phyloP scores from a whole-genome alignment of 352 stramenopile genomes.

The Peronospora farinosa region DNA sequence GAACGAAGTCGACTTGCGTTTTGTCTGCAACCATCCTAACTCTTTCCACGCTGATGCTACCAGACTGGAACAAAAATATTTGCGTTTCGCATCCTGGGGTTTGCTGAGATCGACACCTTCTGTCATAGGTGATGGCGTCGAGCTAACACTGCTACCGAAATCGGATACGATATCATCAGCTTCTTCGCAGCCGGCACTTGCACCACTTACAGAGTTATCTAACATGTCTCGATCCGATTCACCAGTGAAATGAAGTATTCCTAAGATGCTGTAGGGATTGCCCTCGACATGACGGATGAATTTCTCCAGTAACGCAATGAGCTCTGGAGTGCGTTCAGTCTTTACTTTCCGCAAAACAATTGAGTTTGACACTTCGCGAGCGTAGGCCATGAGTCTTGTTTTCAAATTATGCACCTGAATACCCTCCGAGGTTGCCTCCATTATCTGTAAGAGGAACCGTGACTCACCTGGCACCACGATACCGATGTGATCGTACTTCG shows the following conservation, averaged over 20 bases:
- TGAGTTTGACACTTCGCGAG: constrained; percentile 71
- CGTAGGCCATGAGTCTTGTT: constrained; percentile 67
- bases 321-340: constrained; percentile 36
- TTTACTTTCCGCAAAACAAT: constrained; percentile 64
- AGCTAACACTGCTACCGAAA: constrained; percentile 21
- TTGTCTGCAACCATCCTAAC: constrained; percentile 68
- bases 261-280: constrained; percentile 81
- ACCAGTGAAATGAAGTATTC: constrained; percentile 48
- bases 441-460: constrained; percentile 52
- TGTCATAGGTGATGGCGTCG: constrained; percentile 12
- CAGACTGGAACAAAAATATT: constrained; percentile 85
- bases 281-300: constrained; percentile 72
- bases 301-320: constrained; percentile 33
- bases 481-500: constrained; percentile 75
- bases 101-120: constrained; percentile 6
- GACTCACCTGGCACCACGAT: constrained; percentile 71
- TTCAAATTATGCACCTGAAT: constrained; percentile 81
- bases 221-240: constrained; percentile 42
- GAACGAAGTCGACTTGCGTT: constrained; percentile 64
- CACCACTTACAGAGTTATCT: constrained; percentile 2
- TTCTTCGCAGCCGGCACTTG: constrained; percentile 9
- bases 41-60: constrained; percentile 74
- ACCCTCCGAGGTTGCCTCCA: constrained; percentile 74
- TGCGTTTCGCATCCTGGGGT: constrained; percentile 36
- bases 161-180: constrained; percentile 10